Percentiles rank a stretch among this genome's conserved stretches.
Conservation (phyloP, 768 basidiomycete genomes). For the Tricholoma sp. region DNA sequence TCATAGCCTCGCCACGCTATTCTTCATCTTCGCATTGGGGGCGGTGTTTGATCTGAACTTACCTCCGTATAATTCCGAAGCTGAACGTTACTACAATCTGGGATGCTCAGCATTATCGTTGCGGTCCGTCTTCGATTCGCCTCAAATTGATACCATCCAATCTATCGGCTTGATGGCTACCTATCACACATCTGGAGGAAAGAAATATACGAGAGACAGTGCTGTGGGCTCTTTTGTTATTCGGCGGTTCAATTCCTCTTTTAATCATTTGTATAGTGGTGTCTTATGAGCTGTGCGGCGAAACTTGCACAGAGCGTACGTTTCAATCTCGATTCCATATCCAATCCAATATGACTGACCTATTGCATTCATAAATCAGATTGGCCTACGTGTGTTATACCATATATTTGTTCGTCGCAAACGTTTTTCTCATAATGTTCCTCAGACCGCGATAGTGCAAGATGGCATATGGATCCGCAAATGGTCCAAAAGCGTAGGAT, state of each 20-base stretch:
- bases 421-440: background rate
- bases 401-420: background rate
- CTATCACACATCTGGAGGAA: constrained; percentile 53
- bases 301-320: constrained; percentile 54
- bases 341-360: background rate
- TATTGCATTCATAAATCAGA: constrained; percentile 16
- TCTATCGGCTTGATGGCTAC: constrained; percentile 53
- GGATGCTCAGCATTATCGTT: constrained; percentile 52
- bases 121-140: constrained; percentile 46
- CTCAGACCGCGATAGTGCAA: constrained; percentile 35
- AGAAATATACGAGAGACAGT: constrained; percentile 42
- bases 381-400: constrained; percentile 36
- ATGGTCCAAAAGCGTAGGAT: constrained; percentile 31
- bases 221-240: constrained; percentile 26
- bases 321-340: background rate
- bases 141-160: constrained; percentile 51
- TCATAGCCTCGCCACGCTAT: constrained; percentile 51
- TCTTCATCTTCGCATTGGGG: constrained; percentile 58
- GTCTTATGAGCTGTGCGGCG: constrained; percentile 49
- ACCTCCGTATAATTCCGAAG: constrained; percentile 50
- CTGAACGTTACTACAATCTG: constrained; percentile 55
- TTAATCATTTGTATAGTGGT: constrained; percentile 33
- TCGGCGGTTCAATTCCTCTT: constrained; percentile 19
- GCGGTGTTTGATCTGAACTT: constrained; percentile 52
- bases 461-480: constrained; percentile 33